Percentiles rank a stretch among this genome's conserved stretches.
These are phyloP conservation scores for Gracilaria caudata DNA, from an alignment of 23 red algal species.

Conservation along the genomic window DNA sequence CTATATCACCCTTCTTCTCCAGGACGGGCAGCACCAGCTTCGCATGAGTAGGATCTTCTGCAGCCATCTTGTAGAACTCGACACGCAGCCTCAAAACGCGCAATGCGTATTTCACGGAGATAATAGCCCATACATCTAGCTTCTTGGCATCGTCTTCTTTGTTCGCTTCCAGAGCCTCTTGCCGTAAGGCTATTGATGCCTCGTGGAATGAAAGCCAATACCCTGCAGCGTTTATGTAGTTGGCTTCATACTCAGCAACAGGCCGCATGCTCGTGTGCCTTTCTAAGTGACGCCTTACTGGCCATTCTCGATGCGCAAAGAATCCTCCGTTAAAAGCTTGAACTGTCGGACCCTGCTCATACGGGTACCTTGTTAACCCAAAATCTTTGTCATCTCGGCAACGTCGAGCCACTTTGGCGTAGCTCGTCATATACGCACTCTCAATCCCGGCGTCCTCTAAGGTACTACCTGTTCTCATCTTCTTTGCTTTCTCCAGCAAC, in stretches of 20 bases:
- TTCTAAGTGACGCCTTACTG: not conserved
- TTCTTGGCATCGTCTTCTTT: not conserved
- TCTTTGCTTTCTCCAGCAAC: not conserved
- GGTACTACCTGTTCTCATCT: not conserved
- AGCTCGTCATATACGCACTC: not conserved
- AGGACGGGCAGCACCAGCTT: not conserved
- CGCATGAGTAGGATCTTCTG: not conserved
- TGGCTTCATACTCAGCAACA: not conserved
- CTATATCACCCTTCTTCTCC: not conserved
- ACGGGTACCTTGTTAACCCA: not conserved
- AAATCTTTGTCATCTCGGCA: slow-evolving; percentile 9
- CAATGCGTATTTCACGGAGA: not conserved
- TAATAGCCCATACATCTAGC: not conserved
- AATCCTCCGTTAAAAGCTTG: not conserved
- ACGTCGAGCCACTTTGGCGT: not conserved
- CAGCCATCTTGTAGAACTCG: not conserved
- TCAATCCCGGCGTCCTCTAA: not conserved
- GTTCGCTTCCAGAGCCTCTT: not conserved
- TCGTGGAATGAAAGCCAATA: slow-evolving; percentile 10
- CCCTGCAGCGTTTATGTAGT: slow-evolving; percentile 1
- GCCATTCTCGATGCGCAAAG: slow-evolving; percentile 8
- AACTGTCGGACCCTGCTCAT: not conserved
- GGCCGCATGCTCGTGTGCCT: not conserved
- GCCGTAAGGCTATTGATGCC: not conserved
- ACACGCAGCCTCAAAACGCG: not conserved